Evolutionary conservation across 306 rosid genomes (phyloP).

Genomic region (Casuarina glauca): DNA sequence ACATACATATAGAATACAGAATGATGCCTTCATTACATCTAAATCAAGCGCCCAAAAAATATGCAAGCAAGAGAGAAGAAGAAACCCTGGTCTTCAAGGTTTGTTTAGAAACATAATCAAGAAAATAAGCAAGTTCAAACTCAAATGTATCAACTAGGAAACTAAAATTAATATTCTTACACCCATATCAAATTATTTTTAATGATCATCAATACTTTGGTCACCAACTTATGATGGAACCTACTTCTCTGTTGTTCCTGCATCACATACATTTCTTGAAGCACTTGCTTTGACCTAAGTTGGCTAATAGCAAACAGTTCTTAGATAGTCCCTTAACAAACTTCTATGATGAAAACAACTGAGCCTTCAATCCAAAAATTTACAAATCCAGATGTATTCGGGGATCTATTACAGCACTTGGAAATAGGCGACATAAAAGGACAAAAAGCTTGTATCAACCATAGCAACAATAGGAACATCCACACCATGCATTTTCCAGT

Average conservation of each 20-base stretch:
- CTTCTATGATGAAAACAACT: not conserved
- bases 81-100: not conserved
- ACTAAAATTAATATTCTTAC: not conserved
- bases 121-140: not conserved
- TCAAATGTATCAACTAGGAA: not conserved
- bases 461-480: constrained; percentile 18
- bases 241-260: not conserved
- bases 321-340: not conserved
- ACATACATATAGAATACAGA: not conserved
- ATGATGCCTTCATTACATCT: not conserved
- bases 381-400: not conserved
- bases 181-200: not conserved
- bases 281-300: not conserved
- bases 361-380: not conserved
- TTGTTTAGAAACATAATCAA: not conserved
- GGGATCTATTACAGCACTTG: too few species aligned
- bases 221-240: not conserved
- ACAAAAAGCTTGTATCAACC: not conserved
- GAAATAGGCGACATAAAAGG: too few species aligned
- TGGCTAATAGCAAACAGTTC: not conserved
- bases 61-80: not conserved
- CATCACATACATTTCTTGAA: constrained; percentile 6
- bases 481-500: not conserved
- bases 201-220: not conserved
- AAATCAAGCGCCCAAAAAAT: not conserved